Base-by-base conservation (phyloP, 148 eudicot genomes). In the Dianthus caryophyllus region DNA sequence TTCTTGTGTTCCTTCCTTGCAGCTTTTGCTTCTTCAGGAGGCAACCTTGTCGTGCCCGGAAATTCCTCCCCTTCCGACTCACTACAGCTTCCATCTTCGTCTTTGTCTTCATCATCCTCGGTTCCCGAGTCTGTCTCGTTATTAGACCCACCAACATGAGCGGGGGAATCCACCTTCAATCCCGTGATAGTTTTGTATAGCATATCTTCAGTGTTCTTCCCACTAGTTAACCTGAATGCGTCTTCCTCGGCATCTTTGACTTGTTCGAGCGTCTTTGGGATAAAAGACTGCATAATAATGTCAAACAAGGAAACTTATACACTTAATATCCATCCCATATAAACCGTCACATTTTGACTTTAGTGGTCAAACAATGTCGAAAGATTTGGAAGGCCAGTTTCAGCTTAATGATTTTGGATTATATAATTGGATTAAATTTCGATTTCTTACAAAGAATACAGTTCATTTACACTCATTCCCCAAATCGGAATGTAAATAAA, bases 1-100 rank as follows among this genome's bases (percentile, higher is more conserved):
- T 88, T 94, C 87, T 94, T 94, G 79, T 94, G 87, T 73, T 86
- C 92, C 73, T 90, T 94, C 71, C 96, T 79, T 5, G 93, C 96
- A 4, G 89, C 90, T 78, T 82, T 88, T 63, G 56, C 84, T 9
- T 90, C 90, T 16, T 29, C 74, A 6, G 89, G 91, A 2, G 76
- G 33, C 70, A 60, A 64, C 74, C 61, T 76, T 64, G 20, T 62
- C 73, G 61, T 24, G 27, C 0, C 64, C 20, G 59, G 48, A 58
- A 65, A 43, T 60, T 25, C 72, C 55, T 68, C 33, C 39, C 33
- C 81, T 2, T 84, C 84, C 33, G 66, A 50, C 18, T 81, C 88
- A 18, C 81, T 77, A 21, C 73, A 78, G 72, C 80, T 75, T 30
- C 71, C 81, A 36, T 74, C 81, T 46, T 61, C 81, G 18, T 72